phyloP scores from a whole-genome alignment of 2,329 filamentous ascomycete species.

The Aspergillus neoniger region DNA sequence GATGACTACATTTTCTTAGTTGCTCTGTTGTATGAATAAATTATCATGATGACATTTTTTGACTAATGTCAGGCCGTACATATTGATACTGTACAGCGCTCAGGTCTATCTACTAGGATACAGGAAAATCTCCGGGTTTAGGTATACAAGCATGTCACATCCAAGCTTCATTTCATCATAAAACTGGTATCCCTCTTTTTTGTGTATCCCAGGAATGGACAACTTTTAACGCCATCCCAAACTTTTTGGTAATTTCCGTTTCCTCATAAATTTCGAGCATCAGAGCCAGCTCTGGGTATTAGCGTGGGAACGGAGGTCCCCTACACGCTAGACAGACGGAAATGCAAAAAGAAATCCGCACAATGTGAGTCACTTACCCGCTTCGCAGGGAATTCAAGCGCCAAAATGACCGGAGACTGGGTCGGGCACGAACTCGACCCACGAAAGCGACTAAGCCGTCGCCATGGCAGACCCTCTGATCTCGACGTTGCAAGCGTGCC shows the following conservation, averaged over 20 bases:
- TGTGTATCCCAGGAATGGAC: neutral
- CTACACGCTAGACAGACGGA: slow-evolving; percentile 11
- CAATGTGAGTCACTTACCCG: neutral
- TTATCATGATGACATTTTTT: neutral
- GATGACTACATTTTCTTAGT: no score
- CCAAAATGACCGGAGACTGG: slow-evolving; percentile 19
- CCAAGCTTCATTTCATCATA: slow-evolving; percentile 10
- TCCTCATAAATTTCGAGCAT: slow-evolving; percentile 9
- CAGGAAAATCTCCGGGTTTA: neutral
- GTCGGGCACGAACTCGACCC: slow-evolving; percentile 43
- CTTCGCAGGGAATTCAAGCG: slow-evolving; percentile 41
- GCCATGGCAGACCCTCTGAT: neutral
- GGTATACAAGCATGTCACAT: slow-evolving; percentile 7
- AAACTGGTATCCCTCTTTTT: slow-evolving; percentile 6
- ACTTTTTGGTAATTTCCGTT: slow-evolving; percentile 4
- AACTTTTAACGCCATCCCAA: slow-evolving; percentile 7
- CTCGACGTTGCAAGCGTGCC: slow-evolving; percentile 17
- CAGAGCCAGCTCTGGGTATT: slow-evolving; percentile 6
- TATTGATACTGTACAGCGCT: neutral
- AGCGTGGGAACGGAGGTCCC: neutral
- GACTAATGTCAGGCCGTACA: neutral
- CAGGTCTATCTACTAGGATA: slow-evolving; percentile 5
- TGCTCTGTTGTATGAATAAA: neutral
- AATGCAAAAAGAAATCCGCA: slow-evolving; percentile 4
- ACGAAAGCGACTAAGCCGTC: slow-evolving; percentile 13